Evolutionary conservation across 495 filamentous ascomycete genomes (phyloP), one percentile per base, ranked within the genome.

Genomic region (Aspergillus leporis): DNA sequence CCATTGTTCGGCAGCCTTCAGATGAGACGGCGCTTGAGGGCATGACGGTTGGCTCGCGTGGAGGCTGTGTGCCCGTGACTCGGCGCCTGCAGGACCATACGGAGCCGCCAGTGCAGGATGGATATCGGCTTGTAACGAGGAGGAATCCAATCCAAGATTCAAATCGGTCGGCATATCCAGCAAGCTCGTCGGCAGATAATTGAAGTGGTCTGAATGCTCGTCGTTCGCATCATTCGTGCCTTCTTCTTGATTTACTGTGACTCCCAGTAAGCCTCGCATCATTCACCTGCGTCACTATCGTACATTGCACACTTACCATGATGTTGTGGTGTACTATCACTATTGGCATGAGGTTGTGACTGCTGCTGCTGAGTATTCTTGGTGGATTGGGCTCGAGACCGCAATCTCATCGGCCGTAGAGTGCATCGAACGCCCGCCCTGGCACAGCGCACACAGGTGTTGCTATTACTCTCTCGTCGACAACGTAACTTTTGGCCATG

Each of bases 401-500:
- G 5, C 4, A 21, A 49, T 49, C 46, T 49, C 46, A 49, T 21
- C 5, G 46, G 46, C 46, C 46, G 19, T 49, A 21, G 46, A 21
- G 46, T 21, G 23, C 46, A 49, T 21, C 23, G 10, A 8, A 49
- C 46, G 16, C 46, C 23, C 14, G 47, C 47, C 28, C 23, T 30
- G 19, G 9, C 19, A 31, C 47, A 50, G 9, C 47, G 47, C 5
- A 30, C 47, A 31, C 47, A 50, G 47, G 23, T 5, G 19, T 50
- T 12, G 16, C 23, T 50, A 13, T 50, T 50, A 23, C 28, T 31
- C 22, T 50, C 23, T 2, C 47, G 47, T 6, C 23, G 22, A 13
- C 47, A 50, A 23, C 47, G 47, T 16, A 50, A 23, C 47, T 50
- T 50, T 23, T 50, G 47, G 22, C 23, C 47, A 28, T 50, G 47